These are phyloP conservation scores for Craterostigma plantagineum DNA, from an alignment of 257 asterid species.

Conservation along the genomic window DNA sequence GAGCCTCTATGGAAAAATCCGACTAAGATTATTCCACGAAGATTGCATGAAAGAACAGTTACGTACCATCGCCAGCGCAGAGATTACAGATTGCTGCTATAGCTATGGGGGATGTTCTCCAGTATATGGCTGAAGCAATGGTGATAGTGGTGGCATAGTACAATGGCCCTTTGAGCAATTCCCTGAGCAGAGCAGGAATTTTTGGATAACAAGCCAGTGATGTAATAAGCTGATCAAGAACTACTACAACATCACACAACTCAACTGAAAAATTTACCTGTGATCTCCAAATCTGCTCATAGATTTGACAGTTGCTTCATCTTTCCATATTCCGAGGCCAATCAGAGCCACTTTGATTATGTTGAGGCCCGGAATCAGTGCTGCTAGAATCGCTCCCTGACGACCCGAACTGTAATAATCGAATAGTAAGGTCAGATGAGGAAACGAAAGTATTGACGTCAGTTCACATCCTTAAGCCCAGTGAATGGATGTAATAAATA, in stretches of 20 bases:
- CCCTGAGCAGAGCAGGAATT: conserved; percentile 35
- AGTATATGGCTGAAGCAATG: conserved; percentile 55
- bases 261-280: conserved; percentile 27
- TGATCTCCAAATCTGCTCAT: conserved; percentile 88
- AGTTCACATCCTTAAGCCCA: neutral
- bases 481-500: conserved; percentile 7
- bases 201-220: conserved; percentile 8
- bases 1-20: neutral
- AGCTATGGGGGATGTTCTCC: conserved; percentile 88
- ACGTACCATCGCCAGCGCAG: conserved; percentile 98
- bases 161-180: conserved; percentile 85
- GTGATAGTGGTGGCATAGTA: conserved; percentile 73
- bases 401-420: conserved; percentile 48
- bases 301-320: conserved; percentile 79
- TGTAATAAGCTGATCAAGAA: neutral
- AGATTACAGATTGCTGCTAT: conserved; percentile 78
- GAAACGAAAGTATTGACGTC: conserved; percentile 2
- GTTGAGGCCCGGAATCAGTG: conserved; percentile 54
- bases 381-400: conserved; percentile 64
- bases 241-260: too few relatives aligned
- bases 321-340: conserved; percentile 74
- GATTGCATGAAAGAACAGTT: conserved; percentile 1
- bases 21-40: too few relatives aligned
- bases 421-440: conserved; percentile 13
- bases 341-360: conserved; percentile 55